Conservation (phyloP, 768 basidiomycete species). For the Butyriboletus loyo region DNA sequence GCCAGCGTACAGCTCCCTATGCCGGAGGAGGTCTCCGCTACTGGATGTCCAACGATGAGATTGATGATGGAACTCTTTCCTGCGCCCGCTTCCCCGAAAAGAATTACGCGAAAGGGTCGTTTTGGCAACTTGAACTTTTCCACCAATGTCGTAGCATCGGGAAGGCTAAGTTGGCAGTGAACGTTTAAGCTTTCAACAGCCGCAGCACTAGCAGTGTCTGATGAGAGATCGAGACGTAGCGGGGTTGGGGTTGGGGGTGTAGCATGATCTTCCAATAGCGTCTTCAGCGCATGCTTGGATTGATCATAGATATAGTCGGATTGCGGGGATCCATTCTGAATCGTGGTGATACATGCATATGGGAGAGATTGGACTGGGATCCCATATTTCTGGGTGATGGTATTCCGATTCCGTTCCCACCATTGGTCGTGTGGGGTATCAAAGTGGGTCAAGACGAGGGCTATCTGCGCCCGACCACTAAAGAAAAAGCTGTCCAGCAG, state of each 20-base stretch:
- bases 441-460: slow-evolving; percentile 39
- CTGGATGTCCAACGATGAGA: slow-evolving; percentile 28
- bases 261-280: slow-evolving; percentile 8
- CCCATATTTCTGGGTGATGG: slow-evolving; percentile 13
- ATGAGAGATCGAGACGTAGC: slow-evolving; percentile 18
- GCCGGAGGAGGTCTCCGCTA: slow-evolving; percentile 25
- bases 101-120: slow-evolving; percentile 29
- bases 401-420: slow-evolving; percentile 35
- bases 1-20: slow-evolving; percentile 35
- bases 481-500: slow-evolving; percentile 40
- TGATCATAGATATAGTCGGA: not conserved
- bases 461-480: slow-evolving; percentile 32
- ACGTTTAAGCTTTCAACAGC: slow-evolving; percentile 8
- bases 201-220: not conserved
- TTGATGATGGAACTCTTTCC: slow-evolving; percentile 44
- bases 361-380: slow-evolving; percentile 12
- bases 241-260: slow-evolving; percentile 9
- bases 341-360: slow-evolving; percentile 20
- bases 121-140: slow-evolving; percentile 8
- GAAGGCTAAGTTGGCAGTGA: slow-evolving; percentile 9
- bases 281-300: slow-evolving; percentile 13
- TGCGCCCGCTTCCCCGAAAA: slow-evolving; percentile 41
- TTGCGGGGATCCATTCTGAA: not conserved
- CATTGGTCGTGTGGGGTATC: slow-evolving; percentile 34
- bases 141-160: slow-evolving; percentile 12